A percentile compares a stretch with the other conserved stretches of the same genome.
phyloP scores from a whole-genome alignment of 176 grass and related monocot species.

The Dactylis glomerata region DNA sequence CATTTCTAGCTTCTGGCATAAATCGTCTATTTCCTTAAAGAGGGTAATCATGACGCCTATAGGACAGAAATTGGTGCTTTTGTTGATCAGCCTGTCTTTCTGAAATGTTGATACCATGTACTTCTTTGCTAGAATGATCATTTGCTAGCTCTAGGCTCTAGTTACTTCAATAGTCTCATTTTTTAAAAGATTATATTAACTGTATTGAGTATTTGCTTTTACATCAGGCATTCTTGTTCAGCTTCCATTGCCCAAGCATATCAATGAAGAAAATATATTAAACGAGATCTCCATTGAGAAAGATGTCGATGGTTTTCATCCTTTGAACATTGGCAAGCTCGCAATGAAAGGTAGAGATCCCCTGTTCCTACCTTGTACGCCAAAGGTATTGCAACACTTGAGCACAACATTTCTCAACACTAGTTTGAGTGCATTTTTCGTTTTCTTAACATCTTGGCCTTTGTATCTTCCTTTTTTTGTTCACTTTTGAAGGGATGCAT shows the following conservation, averaged over 20 bases:
- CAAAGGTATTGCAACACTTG: constrained; percentile 56
- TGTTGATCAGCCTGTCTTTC: neutral
- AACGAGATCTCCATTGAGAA: constrained; percentile 79
- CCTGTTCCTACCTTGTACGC: constrained; percentile 79
- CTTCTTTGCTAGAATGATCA: too few relatives aligned
- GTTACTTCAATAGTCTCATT: neutral
- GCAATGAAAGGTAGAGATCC: constrained; percentile 98
- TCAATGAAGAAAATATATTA: constrained; percentile 87
- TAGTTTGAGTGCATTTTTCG: neutral
- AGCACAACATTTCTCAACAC: neutral
- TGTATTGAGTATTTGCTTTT: constrained; percentile 3
- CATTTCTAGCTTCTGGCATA: neutral
- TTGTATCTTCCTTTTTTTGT: neutral
- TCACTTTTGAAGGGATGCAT: constrained; percentile 71
- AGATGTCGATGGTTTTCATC: constrained; percentile 98
- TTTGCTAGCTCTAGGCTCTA: neutral
- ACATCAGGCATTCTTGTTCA: constrained; percentile 84
- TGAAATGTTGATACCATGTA: too few relatives aligned
- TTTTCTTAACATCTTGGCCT: neutral
- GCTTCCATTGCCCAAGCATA: constrained; percentile 92
- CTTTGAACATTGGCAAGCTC: constrained; percentile 93
- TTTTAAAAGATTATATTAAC: too few relatives aligned
- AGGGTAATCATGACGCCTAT: neutral
- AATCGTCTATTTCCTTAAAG: neutral
- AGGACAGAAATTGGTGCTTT: neutral